These are phyloP conservation scores for Rhododendron simsii DNA, from an alignment of 148 eudicot species.

Conservation along the genomic window DNA sequence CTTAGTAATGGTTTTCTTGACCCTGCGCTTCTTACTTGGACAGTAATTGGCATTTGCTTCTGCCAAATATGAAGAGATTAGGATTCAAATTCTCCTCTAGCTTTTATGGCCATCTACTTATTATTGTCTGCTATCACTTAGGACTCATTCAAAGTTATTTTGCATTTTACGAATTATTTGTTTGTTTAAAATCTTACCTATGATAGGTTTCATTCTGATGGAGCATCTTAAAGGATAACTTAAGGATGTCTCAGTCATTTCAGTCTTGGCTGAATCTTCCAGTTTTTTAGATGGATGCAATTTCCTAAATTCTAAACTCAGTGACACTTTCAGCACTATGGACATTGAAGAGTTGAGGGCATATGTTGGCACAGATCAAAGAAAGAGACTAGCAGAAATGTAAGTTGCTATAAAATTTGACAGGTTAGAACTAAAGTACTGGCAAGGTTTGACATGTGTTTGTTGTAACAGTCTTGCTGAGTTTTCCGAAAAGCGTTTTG, in stretches of 20 bases:
- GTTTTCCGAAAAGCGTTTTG: background rate
- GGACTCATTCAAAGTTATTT: background rate
- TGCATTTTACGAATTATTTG: background rate
- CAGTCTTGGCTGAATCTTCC: slow-evolving; percentile 25
- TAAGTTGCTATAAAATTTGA: slow-evolving; percentile 10
- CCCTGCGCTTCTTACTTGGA: background rate
- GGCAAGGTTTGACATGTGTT: background rate
- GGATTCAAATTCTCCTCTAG: background rate
- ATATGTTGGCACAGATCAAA: slow-evolving; percentile 8
- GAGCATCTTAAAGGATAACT: slow-evolving; percentile 36
- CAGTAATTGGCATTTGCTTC: background rate
- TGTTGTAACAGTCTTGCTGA: background rate
- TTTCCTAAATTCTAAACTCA: slow-evolving; percentile 25
- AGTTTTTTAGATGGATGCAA: slow-evolving; percentile 32
- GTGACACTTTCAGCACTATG: slow-evolving; percentile 11
- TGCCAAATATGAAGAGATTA: background rate
- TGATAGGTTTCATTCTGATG: slow-evolving; percentile 43
- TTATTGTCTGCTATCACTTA: background rate
- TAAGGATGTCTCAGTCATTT: slow-evolving; percentile 25
- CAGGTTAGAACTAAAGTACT: background rate
- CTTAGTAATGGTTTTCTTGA: background rate
- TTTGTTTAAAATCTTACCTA: background rate
- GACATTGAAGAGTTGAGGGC: slow-evolving; percentile 18
- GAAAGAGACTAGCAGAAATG: slow-evolving; percentile 17
- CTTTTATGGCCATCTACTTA: background rate